Evolutionary conservation across 2,329 filamentous ascomycete genomes (phyloP).

Genomic region (Hymenoscyphus linearis): DNA sequence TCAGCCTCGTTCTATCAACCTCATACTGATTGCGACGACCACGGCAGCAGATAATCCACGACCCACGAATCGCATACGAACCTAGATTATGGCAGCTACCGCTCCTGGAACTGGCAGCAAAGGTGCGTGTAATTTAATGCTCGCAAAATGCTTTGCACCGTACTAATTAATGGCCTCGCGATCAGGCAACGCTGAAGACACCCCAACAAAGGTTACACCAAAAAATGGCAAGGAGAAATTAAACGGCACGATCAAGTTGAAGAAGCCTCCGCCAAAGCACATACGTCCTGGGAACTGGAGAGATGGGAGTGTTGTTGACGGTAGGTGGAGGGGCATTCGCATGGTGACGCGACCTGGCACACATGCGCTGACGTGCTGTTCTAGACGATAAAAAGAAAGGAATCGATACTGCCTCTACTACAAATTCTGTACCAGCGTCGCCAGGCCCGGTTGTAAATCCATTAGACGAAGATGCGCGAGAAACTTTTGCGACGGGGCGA

Average conservation of each 20-base stretch:
- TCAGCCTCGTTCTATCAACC: background rate
- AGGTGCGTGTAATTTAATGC: background rate
- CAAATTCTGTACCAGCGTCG: constrained; percentile 37
- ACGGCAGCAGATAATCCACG: background rate
- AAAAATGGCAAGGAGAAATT: constrained; percentile 40
- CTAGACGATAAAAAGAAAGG: constrained; percentile 52
- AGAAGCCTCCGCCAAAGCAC: constrained; percentile 56
- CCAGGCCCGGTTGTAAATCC: constrained; percentile 57
- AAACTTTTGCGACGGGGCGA: constrained; percentile 75
- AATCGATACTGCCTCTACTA: constrained; percentile 36
- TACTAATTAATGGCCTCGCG: background rate
- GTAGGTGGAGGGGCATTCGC: constrained; percentile 37
- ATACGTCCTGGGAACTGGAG: constrained; percentile 67
- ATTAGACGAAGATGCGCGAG: constrained; percentile 69
- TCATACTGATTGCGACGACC: background rate
- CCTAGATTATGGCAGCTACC: background rate
- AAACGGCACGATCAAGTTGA: constrained; percentile 54
- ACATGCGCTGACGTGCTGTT: constrained; percentile 9
- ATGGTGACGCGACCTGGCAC: background rate
- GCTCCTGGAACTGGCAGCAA: background rate
- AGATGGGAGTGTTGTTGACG: constrained; percentile 58
- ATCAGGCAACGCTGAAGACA: constrained; percentile 44
- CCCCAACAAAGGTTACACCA: constrained; percentile 57
- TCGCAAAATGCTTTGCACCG: background rate
- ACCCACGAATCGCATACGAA: background rate